phyloP scores from a whole-genome alignment of 176 grass and related monocot species.

The Eragrostis nindensis region DNA sequence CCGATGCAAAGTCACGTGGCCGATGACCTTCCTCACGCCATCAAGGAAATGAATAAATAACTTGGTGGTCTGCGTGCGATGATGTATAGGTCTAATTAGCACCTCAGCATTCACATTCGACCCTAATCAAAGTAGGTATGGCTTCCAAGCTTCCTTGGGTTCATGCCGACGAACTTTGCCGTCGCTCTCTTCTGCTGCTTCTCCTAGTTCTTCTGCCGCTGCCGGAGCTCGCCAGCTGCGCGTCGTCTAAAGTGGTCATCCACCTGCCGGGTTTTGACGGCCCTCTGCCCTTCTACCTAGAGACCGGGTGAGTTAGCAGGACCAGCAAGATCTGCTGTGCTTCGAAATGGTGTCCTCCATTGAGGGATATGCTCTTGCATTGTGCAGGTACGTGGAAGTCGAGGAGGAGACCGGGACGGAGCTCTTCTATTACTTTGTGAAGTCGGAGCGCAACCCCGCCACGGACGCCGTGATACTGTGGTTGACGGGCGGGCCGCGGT shows the following conservation, averaged over 20 bases:
- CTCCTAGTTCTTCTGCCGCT: not conserved
- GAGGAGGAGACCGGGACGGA: slow-evolving; percentile 49
- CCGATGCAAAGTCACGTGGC: too few relatives aligned
- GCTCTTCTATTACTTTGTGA: slow-evolving; percentile 77
- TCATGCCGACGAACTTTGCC: too few relatives aligned
- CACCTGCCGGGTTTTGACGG: slow-evolving; percentile 30
- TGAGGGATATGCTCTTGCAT: too few relatives aligned
- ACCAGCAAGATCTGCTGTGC: not conserved
- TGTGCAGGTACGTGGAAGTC: slow-evolving; percentile 50
- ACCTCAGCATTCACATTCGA: too few relatives aligned
- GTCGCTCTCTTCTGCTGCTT: slow-evolving; percentile 17
- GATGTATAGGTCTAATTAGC: too few relatives aligned
- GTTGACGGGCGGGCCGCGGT: slow-evolving; percentile 48
- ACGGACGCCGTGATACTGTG: slow-evolving; percentile 45
- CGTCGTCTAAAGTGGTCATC: slow-evolving; percentile 8
- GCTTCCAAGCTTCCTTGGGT: slow-evolving; percentile 1
- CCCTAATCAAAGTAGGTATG: too few relatives aligned
- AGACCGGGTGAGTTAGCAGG: slow-evolving; percentile 13
- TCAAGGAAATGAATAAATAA: too few relatives aligned
- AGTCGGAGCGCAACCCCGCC: slow-evolving; percentile 54
- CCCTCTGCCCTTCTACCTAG: slow-evolving; percentile 19
- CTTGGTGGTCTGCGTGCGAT: too few relatives aligned
- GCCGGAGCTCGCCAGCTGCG: not conserved
- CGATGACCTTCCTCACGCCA: too few relatives aligned
- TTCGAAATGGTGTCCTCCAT: too few relatives aligned